Evolutionary conservation across 2,329 filamentous ascomycete genomes (phyloP).

Genomic region (Aquanectria penicillioides): DNA sequence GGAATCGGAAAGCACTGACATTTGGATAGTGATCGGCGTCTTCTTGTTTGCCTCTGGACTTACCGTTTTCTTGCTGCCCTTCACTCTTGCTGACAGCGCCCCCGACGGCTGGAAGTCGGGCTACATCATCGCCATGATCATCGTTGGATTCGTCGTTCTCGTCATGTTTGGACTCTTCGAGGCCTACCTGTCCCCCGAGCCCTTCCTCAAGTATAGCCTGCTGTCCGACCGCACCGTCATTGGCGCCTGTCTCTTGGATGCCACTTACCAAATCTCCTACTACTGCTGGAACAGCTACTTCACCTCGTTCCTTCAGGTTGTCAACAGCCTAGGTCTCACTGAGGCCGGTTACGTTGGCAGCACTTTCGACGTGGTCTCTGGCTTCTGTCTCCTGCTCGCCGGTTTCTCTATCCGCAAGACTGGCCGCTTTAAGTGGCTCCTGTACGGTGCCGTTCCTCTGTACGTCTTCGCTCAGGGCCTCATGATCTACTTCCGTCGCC

Average conservation of each 20-base stretch:
- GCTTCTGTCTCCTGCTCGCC: constrained; percentile 57
- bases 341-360: constrained; percentile 59
- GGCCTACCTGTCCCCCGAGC: constrained; percentile 60
- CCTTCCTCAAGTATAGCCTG: constrained; percentile 64
- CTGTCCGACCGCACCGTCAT: constrained; percentile 60
- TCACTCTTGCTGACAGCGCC: constrained; percentile 59
- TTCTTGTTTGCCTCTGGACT: constrained; percentile 62
- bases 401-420: constrained; percentile 58
- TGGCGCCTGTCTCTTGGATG: constrained; percentile 55
- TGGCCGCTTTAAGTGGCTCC: constrained; percentile 63
- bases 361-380: constrained; percentile 59
- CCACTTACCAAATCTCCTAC: constrained; percentile 54
- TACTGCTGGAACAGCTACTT: constrained; percentile 60
- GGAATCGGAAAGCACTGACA: no score
- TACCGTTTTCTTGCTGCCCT: constrained; percentile 66
- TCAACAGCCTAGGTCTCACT: constrained; percentile 58
- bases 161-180: constrained; percentile 66
- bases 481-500: constrained; percentile 42
- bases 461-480: constrained; percentile 63
- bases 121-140: constrained; percentile 64
- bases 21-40: constrained; percentile 58
- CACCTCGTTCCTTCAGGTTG: constrained; percentile 61
- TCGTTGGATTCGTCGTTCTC: constrained; percentile 65
- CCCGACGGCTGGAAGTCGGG: constrained; percentile 58
- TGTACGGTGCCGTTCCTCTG: constrained; percentile 59